A percentile compares a stretch with the other conserved stretches of the same genome.
Evolutionary conservation across 805 yeast genomes (phyloP).

Genomic region (Vanderwaltozyma polyspora): DNA sequence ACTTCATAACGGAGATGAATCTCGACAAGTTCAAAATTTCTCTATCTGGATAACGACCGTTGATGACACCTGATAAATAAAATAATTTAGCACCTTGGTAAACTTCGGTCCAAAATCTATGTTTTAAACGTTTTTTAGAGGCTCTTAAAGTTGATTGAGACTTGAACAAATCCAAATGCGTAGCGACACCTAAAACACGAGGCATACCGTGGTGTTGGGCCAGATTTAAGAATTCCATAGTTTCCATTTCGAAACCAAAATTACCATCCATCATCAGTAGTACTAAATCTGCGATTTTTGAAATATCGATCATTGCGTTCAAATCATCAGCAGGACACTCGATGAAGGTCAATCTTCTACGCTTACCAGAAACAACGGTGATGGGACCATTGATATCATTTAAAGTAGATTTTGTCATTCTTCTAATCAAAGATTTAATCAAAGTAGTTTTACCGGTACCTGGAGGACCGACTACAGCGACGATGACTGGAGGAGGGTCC

Average conservation of each 20-base stretch:
- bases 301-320: slow-evolving; percentile 92
- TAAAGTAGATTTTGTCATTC: slow-evolving; percentile 78
- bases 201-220: slow-evolving; percentile 99
- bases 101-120: slow-evolving; percentile 97
- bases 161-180: slow-evolving; percentile 90
- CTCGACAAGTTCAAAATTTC: slow-evolving; percentile 86
- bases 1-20: slow-evolving; percentile 93
- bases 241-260: slow-evolving; percentile 98
- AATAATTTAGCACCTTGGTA: slow-evolving; percentile 96
- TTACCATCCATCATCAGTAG: slow-evolving; percentile 88
- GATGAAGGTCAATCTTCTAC: slow-evolving; percentile 82
- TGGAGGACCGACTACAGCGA: slow-evolving; percentile 97
- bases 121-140: slow-evolving; percentile 81
- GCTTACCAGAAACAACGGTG: slow-evolving; percentile 91
- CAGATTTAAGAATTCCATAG: slow-evolving; percentile 93
- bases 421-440: slow-evolving; percentile 75
- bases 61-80: slow-evolving; percentile 87
- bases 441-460: slow-evolving; percentile 96
- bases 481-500: slow-evolving; percentile 92
- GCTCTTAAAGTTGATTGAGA: slow-evolving; percentile 82
- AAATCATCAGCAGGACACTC: slow-evolving; percentile 83
- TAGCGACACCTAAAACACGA: slow-evolving; percentile 85
- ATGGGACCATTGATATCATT: slow-evolving; percentile 90
- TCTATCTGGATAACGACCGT: slow-evolving; percentile 96
- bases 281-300: slow-evolving; percentile 90